Percentiles rank a stretch among this genome's conserved stretches.
phyloP scores from a whole-genome alignment of 164 flowering plant species.

The Saururus chinensis region DNA sequence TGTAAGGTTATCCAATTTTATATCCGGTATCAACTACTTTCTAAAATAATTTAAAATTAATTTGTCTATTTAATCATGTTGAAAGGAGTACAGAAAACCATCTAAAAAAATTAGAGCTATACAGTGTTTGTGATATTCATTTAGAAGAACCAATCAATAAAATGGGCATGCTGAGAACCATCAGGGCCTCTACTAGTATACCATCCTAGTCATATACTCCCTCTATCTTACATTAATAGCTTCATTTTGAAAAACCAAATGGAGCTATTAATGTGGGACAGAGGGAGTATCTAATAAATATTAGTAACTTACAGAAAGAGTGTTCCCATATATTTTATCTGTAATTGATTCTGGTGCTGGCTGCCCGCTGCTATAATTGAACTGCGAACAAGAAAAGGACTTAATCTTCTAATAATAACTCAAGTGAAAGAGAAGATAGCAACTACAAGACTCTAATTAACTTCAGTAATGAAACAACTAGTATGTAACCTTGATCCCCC shows the following conservation, averaged over 20 bases:
- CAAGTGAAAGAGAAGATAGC: not conserved
- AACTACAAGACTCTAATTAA: not conserved
- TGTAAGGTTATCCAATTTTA: no score
- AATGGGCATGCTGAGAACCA: not conserved
- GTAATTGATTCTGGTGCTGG: slow-evolving; percentile 98
- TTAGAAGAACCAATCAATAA: not conserved
- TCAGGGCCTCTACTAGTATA: not conserved
- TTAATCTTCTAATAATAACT: not conserved
- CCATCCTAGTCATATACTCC: not conserved
- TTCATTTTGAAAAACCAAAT: no score
- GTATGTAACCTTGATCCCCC: slow-evolving; percentile 89
- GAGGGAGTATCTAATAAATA: no score
- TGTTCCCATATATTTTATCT: slow-evolving; percentile 96
- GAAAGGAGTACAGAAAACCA: no score
- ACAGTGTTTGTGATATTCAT: not conserved
- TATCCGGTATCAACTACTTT: no score
- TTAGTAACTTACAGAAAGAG: slow-evolving; percentile 64
- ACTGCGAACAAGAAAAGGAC: slow-evolving; percentile 24
- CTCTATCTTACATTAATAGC: no score
- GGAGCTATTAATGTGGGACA: no score
- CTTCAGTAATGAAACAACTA: not conserved
- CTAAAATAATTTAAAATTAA: no score
- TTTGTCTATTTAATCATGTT: no score
- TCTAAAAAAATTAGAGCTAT: not conserved
- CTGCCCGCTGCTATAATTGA: slow-evolving; percentile 96